Base-by-base conservation (phyloP, 2,329 filamentous ascomycete species). In the Colletotrichum truncatum region DNA sequence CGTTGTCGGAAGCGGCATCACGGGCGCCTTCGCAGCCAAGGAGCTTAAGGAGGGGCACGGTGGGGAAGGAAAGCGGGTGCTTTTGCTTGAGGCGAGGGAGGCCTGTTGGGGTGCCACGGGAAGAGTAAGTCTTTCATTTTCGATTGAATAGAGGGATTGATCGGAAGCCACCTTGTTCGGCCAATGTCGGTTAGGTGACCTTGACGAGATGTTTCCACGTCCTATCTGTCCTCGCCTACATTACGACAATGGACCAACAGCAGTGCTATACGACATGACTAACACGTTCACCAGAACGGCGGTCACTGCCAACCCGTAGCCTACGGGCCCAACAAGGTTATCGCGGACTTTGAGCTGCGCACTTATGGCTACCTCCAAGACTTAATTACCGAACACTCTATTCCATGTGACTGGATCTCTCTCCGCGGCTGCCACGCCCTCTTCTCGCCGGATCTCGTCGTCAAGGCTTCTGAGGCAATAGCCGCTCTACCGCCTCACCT, bases 31-130 rank as follows among this genome's bases (percentile, higher is more conserved):
- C 76, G 90, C 89, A 1, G 91, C 91, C 4, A 84, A 87, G 68
- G 88, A 87, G 72, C 80, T 93, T 54, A 85, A 79, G 72, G 82
- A 80, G 61, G 79, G 67, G 68, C 75, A 64, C 70, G 73, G 76
- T 67, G 70, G 76, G 26, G 32, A 28, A 38, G 80, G 82, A 5
- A 78, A 84, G 64, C 82, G 78, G n/a, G 85, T 94, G 7, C 82
- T 94, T 6, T 85, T 94, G 81, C 82, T 95, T 5, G 92, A 95
- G 77, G 92, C 92, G 12, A 84, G 92, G 71, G 92, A 94, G 80
- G 91, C 89, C 4, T 94, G 92, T 73, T 94, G 87, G 87, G 92
- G 92, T 16, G 92, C 92, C n/a, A 95, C 92, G 1, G 92, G 92
- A n/a, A 80, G 92, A 73, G 90, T 92, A 73, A 82, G 88, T 82